Evolutionary conservation across 371 early-diverging fungal species (phyloP).

Genomic region (Syncephalis fuscata): DNA sequence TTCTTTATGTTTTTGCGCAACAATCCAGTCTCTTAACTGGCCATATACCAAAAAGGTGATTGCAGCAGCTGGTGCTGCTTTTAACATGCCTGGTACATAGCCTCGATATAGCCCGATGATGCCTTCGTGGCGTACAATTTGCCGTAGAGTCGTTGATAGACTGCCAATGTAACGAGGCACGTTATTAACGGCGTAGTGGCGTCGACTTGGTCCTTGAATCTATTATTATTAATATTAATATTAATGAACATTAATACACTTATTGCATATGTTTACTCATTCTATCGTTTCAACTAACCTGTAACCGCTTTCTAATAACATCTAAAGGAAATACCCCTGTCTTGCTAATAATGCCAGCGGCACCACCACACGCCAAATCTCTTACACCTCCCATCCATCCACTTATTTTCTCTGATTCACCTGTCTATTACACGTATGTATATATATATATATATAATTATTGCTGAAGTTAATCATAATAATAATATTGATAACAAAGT

Average conservation of each 20-base stretch:
- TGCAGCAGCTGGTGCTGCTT: constrained; percentile 72
- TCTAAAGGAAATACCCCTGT: constrained; percentile 83
- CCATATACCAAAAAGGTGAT: constrained; percentile 75
- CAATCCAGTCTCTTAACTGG: constrained; percentile 7
- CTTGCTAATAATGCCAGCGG: constrained; percentile 72
- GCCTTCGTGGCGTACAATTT: constrained; percentile 62
- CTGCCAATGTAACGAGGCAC: constrained; percentile 31
- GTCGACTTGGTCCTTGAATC: constrained; percentile 50
- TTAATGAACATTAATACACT: too few species aligned
- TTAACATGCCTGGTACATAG: constrained; percentile 62
- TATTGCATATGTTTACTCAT: constrained; percentile 10
- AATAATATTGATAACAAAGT: too few species aligned
- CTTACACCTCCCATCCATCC: constrained; percentile 3
- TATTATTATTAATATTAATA: constrained; percentile 10
- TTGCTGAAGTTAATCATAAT: too few species aligned
- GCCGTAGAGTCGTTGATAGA: constrained; percentile 27
- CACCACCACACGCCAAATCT: constrained; percentile 63
- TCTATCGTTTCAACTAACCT: too few species aligned
- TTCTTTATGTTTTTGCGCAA: constrained; percentile 18
- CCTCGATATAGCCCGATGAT: constrained; percentile 75
- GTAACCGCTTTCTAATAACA: constrained; percentile 58
- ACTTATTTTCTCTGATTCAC: not conserved
- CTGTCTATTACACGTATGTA: not conserved
- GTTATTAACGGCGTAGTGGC: constrained; percentile 21
- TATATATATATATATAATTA: too few species aligned